Evolutionary conservation across 1,284 basidiomycete genomes (phyloP).

Genomic region (Ustilago trichophora): DNA sequence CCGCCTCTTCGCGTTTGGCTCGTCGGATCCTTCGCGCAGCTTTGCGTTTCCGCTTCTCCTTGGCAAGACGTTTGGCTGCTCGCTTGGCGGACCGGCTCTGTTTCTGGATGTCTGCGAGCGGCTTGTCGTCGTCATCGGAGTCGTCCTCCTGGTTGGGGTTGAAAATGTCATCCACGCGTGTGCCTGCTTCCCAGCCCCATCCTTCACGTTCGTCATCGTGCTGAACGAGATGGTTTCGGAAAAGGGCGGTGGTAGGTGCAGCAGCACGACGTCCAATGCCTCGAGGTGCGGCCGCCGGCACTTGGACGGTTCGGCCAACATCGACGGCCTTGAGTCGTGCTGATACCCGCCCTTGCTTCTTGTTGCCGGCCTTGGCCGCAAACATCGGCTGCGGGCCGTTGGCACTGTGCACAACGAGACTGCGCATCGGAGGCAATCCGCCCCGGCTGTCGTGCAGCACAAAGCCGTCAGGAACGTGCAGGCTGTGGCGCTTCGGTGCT

Average conservation of each 20-base stretch:
- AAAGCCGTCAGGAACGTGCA: constrained; percentile 59
- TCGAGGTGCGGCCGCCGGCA: constrained; percentile 54
- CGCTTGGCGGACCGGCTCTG: constrained; percentile 36
- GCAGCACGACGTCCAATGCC: constrained; percentile 61
- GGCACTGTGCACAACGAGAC: constrained; percentile 49
- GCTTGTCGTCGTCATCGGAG: constrained; percentile 43
- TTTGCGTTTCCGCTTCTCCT: constrained; percentile 53
- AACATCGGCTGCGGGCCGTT: constrained; percentile 50
- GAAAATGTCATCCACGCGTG: constrained; percentile 39
- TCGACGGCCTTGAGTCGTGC: constrained; percentile 42
- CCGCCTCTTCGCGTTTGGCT: constrained; percentile 43
- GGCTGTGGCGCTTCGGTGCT: constrained; percentile 29
- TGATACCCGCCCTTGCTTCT: constrained; percentile 40
- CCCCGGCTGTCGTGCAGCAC: constrained; percentile 51
- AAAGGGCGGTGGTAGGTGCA: constrained; percentile 60
- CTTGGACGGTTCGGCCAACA: constrained; percentile 32
- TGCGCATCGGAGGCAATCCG: constrained; percentile 50
- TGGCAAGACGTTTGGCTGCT: constrained; percentile 46
- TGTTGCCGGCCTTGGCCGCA: constrained; percentile 18
- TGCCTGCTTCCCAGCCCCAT: constrained; percentile 63
- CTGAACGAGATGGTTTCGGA: constrained; percentile 63
- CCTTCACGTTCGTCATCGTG: constrained; percentile 62
- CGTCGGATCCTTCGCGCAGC: constrained; percentile 47
- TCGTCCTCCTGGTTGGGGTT: constrained; percentile 16
- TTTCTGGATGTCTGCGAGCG: constrained; percentile 44